Percentiles rank a stretch among this genome's conserved stretches.
These are phyloP conservation scores for Saccharum spontaneum DNA, from an alignment of 176 grass and related monocot genomes.

Conservation along the genomic window DNA sequence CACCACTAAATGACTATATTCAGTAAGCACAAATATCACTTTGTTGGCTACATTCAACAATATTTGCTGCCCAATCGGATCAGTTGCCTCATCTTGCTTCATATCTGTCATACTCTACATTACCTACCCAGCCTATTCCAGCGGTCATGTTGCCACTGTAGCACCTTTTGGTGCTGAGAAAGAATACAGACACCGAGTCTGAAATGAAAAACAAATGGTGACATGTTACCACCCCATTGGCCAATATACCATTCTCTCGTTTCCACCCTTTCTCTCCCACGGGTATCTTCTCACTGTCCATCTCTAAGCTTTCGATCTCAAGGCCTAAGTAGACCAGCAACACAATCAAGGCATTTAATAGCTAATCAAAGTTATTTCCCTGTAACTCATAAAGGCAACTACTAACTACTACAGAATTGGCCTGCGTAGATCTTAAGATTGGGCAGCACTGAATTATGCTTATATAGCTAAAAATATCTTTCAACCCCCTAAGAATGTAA, in stretches of 20 bases:
- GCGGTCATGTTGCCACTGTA: neutral
- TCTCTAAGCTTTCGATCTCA: neutral
- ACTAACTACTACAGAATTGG: neutral
- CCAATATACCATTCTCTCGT: neutral
- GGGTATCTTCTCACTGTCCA: neutral
- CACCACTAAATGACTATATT: neutral
- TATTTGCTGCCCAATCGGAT: neutral
- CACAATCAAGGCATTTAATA: neutral
- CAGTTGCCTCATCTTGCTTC: neutral
- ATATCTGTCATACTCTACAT: neutral
- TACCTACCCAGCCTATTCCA: neutral
- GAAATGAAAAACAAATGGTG: neutral
- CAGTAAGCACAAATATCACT: neutral
- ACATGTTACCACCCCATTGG: neutral
- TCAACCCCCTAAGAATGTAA: neutral
- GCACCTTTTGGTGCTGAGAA: neutral
- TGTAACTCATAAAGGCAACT: neutral
- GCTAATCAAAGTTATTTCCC: neutral
- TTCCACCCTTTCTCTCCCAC: neutral
- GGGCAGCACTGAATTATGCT: neutral
- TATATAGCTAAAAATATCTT: neutral
- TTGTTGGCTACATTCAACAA: conserved; percentile 3
- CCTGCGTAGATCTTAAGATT: neutral
- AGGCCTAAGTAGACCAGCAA: neutral
- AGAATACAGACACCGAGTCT: neutral